Evolutionary conservation across 2,329 filamentous ascomycete species (phyloP).

Genomic region (Chaetothyriales sp.): DNA sequence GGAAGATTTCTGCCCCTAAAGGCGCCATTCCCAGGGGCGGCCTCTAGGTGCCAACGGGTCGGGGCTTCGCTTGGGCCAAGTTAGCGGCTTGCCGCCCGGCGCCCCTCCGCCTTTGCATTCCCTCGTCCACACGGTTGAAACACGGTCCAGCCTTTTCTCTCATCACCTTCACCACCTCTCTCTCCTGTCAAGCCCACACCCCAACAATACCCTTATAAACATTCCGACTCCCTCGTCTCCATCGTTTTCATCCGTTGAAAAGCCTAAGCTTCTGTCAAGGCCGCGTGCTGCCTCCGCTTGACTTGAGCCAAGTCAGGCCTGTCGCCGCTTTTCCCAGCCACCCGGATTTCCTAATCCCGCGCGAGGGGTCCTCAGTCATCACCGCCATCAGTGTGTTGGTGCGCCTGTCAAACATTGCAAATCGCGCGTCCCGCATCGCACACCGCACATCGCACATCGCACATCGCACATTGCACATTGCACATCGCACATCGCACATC

Average conservation of each 20-base stretch:
- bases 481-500: not conserved
- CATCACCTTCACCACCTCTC: not conserved
- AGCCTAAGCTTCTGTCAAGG: not conserved
- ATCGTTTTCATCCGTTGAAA: not conserved
- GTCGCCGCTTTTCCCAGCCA: not conserved
- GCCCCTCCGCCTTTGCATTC: not conserved
- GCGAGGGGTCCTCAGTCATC: not conserved
- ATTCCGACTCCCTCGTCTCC: not conserved
- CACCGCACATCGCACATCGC: not conserved
- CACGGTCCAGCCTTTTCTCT: not conserved
- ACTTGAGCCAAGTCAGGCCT: not conserved
- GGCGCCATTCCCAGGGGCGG: not conserved
- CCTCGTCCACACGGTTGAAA: not conserved
- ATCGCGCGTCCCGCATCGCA: not conserved
- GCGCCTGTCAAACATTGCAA: not conserved
- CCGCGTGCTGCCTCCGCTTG: not conserved
- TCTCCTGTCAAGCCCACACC: not conserved
- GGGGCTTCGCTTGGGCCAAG: not conserved
- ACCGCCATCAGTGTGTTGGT: not conserved
- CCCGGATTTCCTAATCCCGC: not conserved
- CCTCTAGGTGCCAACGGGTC: not conserved
- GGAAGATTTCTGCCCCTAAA: not conserved
- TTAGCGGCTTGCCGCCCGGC: not conserved
- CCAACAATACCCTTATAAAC: not conserved
- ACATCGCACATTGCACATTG: too few relatives aligned